Conservation (phyloP, 495 filamentous ascomycete species). For the Corynascus novoguineensis region DNA sequence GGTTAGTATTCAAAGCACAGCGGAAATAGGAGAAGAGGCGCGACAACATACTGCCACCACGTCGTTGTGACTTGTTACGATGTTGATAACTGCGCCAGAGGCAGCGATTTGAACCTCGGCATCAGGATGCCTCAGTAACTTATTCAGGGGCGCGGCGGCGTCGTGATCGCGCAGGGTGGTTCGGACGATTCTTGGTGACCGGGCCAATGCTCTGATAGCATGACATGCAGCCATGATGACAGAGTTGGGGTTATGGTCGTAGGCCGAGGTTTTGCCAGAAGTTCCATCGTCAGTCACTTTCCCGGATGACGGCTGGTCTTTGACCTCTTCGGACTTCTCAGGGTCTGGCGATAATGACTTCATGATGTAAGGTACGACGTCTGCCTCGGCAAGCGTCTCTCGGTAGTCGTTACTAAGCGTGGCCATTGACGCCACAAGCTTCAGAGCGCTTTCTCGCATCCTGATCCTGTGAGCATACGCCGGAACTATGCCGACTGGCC, state of each 20-base stretch:
- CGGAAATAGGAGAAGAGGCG: background rate
- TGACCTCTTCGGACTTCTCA: conserved; percentile 28
- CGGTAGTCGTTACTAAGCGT: conserved; percentile 79
- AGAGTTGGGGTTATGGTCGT: conserved; percentile 45
- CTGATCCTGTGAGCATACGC: conserved; percentile 66
- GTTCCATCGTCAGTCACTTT: conserved; percentile 12
- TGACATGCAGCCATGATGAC: conserved; percentile 85
- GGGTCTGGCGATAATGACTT: conserved; percentile 68
- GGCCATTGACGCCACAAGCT: conserved; percentile 70
- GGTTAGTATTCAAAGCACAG: conserved; percentile 23
- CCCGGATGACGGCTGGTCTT: conserved; percentile 21
- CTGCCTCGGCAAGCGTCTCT: conserved; percentile 75
- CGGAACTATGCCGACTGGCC: conserved; percentile 56
- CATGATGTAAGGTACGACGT: conserved; percentile 72
- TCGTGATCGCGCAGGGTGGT: conserved; percentile 83
- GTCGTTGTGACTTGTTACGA: conserved; percentile 80
- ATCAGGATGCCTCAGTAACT: conserved; percentile 67
- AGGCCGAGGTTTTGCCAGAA: conserved; percentile 13
- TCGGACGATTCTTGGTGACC: conserved; percentile 75
- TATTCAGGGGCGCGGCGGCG: conserved; percentile 72
- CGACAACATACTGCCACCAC: conserved; percentile 81
- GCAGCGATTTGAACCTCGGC: conserved; percentile 81
- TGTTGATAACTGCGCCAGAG: conserved; percentile 72
- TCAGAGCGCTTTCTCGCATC: conserved; percentile 71
- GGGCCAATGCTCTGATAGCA: conserved; percentile 66